A percentile compares a stretch with the other conserved stretches of the same genome.
These are phyloP conservation scores for Hymenoscyphus linearis DNA, from an alignment of 2,329 filamentous ascomycete genomes.

Conservation along the genomic window DNA sequence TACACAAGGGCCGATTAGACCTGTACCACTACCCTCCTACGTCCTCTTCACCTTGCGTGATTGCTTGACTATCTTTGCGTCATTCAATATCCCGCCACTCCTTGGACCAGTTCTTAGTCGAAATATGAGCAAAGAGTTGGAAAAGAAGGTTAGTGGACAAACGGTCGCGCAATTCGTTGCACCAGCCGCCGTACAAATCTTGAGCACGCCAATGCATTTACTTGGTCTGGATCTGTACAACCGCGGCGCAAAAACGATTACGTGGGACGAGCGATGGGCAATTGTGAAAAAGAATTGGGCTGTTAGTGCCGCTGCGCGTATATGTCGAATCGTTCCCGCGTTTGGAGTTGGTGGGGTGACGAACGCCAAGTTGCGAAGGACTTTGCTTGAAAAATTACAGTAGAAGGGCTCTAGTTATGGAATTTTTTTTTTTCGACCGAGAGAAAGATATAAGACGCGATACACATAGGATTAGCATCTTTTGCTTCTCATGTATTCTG, in stretches of 20 bases:
- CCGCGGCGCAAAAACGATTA: constrained; percentile 41
- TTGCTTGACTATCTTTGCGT: constrained; percentile 84
- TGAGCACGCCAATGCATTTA: constrained; percentile 79
- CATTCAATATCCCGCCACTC: constrained; percentile 81
- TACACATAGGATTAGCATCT: background rate
- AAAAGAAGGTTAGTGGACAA: constrained; percentile 46
- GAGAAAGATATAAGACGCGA: background rate
- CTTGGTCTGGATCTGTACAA: constrained; percentile 86
- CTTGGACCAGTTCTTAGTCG: constrained; percentile 64
- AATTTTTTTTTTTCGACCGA: background rate
- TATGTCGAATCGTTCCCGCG: constrained; percentile 81
- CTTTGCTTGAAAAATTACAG: constrained; percentile 59
- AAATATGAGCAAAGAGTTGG: constrained; percentile 47
- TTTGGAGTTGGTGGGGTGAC: constrained; percentile 87
- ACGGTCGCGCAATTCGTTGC: constrained; percentile 73
- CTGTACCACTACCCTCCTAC: constrained; percentile 67
- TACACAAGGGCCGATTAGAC: constrained; percentile 46
- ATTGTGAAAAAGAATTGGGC: constrained; percentile 72
- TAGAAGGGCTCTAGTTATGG: background rate
- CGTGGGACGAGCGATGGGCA: constrained; percentile 55
- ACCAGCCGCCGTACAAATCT: constrained; percentile 71
- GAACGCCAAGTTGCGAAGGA: constrained; percentile 65
- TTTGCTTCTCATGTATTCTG: background rate
- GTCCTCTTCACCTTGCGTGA: constrained; percentile 76
- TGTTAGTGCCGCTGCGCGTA: constrained; percentile 66